Evolutionary conservation across 192 early-diverging fungal species (phyloP).

Genomic region (Rhizophagus clarus): DNA sequence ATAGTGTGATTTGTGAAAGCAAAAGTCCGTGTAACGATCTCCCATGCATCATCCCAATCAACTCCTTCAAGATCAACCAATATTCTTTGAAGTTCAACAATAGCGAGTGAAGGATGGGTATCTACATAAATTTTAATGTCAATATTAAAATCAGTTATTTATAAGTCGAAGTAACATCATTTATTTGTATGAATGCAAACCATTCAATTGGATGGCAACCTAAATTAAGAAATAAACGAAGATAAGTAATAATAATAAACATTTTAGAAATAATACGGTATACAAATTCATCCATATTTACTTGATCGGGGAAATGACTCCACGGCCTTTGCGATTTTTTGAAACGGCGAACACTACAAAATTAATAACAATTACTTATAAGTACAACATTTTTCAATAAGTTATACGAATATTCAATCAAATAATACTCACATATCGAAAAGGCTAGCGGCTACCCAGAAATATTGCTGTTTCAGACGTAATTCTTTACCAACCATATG

Average conservation of each 20-base stretch:
- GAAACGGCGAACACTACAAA: slow-evolving; percentile 80
- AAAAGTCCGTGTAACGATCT: slow-evolving; percentile 85
- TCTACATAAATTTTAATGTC: slow-evolving; percentile 46
- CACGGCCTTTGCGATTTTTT: slow-evolving; percentile 83
- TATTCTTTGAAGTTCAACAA: slow-evolving; percentile 92
- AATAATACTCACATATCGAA: slow-evolving; percentile 63
- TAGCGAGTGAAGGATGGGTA: slow-evolving; percentile 95
- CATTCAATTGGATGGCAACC: slow-evolving; percentile 92
- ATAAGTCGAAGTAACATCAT: background rate
- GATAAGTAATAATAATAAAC: background rate
- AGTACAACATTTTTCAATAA: slow-evolving; percentile 36
- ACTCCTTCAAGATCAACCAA: slow-evolving; percentile 91
- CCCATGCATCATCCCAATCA: slow-evolving; percentile 95
- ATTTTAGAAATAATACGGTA: background rate
- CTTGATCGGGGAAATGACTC: slow-evolving; percentile 89
- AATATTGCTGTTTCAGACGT: slow-evolving; percentile 97
- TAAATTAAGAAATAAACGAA: background rate
- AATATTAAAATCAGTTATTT: background rate
- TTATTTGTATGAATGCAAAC: slow-evolving; percentile 35
- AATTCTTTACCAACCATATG: slow-evolving; percentile 96
- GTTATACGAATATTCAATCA: slow-evolving; percentile 24
- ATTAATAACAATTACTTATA: background rate
- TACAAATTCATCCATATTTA: slow-evolving; percentile 32
- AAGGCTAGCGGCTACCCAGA: slow-evolving; percentile 91
- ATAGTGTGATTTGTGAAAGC: slow-evolving; percentile 99